These are phyloP conservation scores for Xylaria bambusicola DNA, from an alignment of 495 filamentous ascomycete genomes.

Conservation along the genomic window DNA sequence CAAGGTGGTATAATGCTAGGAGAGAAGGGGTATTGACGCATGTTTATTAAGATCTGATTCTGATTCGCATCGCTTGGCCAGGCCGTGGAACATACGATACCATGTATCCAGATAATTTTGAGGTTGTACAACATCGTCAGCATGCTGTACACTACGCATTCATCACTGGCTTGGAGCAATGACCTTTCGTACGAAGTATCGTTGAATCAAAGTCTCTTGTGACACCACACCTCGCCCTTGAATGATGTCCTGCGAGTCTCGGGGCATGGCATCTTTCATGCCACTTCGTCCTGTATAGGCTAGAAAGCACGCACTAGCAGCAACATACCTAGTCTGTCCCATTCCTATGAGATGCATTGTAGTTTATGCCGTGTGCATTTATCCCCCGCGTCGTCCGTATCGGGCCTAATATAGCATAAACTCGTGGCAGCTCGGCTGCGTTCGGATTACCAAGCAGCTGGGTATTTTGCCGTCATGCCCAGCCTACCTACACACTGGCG, in stretches of 20 bases:
- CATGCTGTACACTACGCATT: background rate
- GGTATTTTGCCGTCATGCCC: constrained; percentile 11
- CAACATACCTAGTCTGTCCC: background rate
- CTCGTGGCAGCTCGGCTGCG: constrained; percentile 13
- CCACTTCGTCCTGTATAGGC: background rate
- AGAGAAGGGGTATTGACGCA: constrained; percentile 4
- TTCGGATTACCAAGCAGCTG: constrained; percentile 7
- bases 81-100: background rate
- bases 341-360: background rate
- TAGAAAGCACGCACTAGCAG: background rate
- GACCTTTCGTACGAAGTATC: constrained; percentile 18
- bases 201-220: background rate
- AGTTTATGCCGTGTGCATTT: constrained; percentile 8
- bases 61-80: constrained; percentile 11
- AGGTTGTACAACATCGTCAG: constrained; percentile 4
- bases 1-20: too few species aligned
- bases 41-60: constrained; percentile 2
- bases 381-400: constrained; percentile 6
- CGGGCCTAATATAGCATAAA: constrained; percentile 10
- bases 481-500: background rate
- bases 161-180: constrained; percentile 3
- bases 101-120: background rate
- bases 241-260: background rate
- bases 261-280: background rate
- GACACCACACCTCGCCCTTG: background rate